Evolutionary conservation across 2,329 filamentous ascomycete species (phyloP), one percentile per base, ranked within the genome.

Genomic region (Penicillium sp.): DNA sequence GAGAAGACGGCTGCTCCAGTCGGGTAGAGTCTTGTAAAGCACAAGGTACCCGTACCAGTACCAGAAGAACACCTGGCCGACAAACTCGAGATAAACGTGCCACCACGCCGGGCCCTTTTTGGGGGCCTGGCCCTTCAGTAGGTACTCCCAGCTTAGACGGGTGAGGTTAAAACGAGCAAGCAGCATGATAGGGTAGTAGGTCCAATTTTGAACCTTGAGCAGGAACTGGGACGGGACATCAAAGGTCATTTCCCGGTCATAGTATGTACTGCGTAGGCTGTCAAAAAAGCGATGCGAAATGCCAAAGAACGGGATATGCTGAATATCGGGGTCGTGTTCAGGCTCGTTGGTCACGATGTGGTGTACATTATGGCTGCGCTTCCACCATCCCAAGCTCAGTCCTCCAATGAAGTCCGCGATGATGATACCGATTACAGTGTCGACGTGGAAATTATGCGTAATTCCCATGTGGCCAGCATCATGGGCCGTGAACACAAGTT

Each of bases 391-490:
- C 47, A 96, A 76, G 21, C 91, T 96, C 27, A 99, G 75, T 0
- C 94, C 94, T 30, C 94, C 94, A 17, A 94, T 77, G 63, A 88
- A 97, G 69, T 96, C 89, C 46, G 92, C 91, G 64, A 97, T 88
- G 58, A 96, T 75, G 66, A 97, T 96, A 42, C 91, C 93, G 56
- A 99, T 90, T 42, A 88, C 80, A 1, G 88, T 88, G 71, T 99
- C 94, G 30, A 85, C 74, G 43, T 89, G 86, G 69, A 93, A 97
- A 68, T 87, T 81, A 73, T 97, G 93, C 2, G 94, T 99, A 63
- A 99, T 96, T 60, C 90, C 94, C 88, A 97, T 96, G 72, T 99
- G 94, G 6, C 91, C 92, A 44, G 93, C 90, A 78, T 99, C 94
- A 72, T 99, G 94, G 54, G 90, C 94, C 1, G 88, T 87, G 68